Conservation (phyloP, 805 yeast genomes). For the Isabelozyma heimii region DNA sequence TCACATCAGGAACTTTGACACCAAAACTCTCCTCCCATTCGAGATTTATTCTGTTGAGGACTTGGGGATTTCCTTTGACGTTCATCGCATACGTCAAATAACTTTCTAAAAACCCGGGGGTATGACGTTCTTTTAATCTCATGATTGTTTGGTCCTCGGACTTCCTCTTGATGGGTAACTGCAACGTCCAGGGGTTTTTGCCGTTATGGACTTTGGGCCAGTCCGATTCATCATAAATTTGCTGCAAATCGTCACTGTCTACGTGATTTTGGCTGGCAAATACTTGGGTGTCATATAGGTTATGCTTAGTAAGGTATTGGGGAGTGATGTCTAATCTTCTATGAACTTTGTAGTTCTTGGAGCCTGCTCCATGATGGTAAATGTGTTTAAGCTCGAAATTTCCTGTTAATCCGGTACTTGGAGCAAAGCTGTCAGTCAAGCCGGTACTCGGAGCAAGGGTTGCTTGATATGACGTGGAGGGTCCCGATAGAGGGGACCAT, state of each 20-base stretch:
- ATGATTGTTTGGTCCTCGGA: conserved; percentile 13
- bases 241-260: conserved; percentile 12
- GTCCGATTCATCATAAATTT: conserved; percentile 22
- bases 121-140: conserved; percentile 35
- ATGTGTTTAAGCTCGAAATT: conserved; percentile 50
- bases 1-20: conserved; percentile 66
- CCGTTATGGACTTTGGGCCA: conserved; percentile 32
- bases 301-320: conserved; percentile 23
- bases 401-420: neutral
- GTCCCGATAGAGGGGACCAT: neutral
- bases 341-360: conserved; percentile 37
- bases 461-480: neutral
- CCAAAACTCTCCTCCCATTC: conserved; percentile 61
- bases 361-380: conserved; percentile 58
- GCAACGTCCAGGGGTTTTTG: conserved; percentile 40
- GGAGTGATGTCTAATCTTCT: conserved; percentile 51
- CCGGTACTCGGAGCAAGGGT: neutral
- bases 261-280: neutral
- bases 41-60: conserved; percentile 38
- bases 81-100: conserved; percentile 57
- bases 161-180: conserved; percentile 25
- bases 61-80: conserved; percentile 35
- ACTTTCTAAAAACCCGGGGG: conserved; percentile 64
- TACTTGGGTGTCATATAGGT: neutral
- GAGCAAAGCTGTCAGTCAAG: neutral